phyloP scores from a whole-genome alignment of 2,329 filamentous ascomycete genomes.

The Colletotrichum sp. region DNA sequence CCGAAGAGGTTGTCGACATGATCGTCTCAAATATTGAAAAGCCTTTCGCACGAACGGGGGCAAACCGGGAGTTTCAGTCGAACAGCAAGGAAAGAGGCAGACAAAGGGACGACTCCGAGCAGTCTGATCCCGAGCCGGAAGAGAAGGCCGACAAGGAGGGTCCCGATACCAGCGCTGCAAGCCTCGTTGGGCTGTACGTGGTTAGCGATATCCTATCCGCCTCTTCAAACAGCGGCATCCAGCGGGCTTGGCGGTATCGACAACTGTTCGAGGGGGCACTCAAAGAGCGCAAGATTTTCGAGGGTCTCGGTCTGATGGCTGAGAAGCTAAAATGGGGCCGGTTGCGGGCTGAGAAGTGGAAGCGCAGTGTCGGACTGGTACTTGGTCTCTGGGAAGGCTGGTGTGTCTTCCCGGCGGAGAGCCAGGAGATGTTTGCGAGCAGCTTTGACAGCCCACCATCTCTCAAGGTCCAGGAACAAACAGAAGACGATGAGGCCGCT shows the following conservation, averaged over 20 bases:
- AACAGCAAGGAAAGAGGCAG: constrained; percentile 26
- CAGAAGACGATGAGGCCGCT: constrained; percentile 29
- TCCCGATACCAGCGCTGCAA: constrained; percentile 71
- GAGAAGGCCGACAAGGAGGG: constrained; percentile 47
- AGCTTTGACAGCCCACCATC: constrained; percentile 74
- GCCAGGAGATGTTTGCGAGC: constrained; percentile 71
- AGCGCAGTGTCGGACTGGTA: constrained; percentile 72
- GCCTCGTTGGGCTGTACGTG: constrained; percentile 81
- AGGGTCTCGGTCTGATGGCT: constrained; percentile 74
- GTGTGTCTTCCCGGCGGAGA: constrained; percentile 75
- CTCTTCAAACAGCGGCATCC: constrained; percentile 75
- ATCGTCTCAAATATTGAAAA: constrained; percentile 81
- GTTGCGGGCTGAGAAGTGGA: constrained; percentile 83
- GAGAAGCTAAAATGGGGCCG: constrained; percentile 79
- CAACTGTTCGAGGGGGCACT: constrained; percentile 79
- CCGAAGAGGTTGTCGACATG: constrained; percentile 90
- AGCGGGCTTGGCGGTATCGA: constrained; percentile 86
- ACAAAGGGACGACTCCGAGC: constrained; percentile 37
- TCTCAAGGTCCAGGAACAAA: constrained; percentile 29
- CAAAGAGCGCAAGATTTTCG: constrained; percentile 71
- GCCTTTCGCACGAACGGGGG: constrained; percentile 75
- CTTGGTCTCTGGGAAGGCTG: constrained; percentile 74
- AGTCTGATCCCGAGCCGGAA: constrained; percentile 38
- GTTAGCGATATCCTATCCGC: constrained; percentile 79
- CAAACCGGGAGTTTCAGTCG: constrained; percentile 50